phyloP scores from a whole-genome alignment of 208 protist genomes.

The Leishmania arabica region DNA sequence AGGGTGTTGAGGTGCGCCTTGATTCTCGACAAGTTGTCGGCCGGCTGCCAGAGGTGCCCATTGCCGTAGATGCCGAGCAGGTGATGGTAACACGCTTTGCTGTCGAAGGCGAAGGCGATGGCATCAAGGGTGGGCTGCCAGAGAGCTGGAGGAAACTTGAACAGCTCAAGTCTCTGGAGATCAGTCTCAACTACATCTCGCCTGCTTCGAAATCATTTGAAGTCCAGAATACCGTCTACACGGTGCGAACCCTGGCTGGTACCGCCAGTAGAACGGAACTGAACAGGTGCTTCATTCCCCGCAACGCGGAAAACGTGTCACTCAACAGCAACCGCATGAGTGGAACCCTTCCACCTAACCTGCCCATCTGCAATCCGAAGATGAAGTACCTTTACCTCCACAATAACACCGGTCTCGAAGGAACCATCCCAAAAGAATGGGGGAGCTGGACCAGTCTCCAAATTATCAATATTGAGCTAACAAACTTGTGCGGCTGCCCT shows the following conservation, averaged over 20 bases:
- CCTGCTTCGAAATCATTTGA: not conserved
- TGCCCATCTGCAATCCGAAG: not conserved
- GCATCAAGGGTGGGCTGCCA: not conserved
- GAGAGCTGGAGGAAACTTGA: not conserved
- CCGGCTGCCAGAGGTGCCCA: not conserved
- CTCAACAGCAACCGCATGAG: not conserved
- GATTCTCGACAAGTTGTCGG: not conserved
- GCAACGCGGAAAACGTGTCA: slow-evolving; percentile 1
- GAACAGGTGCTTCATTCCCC: not conserved
- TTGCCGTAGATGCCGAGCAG: not conserved
- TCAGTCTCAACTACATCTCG: not conserved
- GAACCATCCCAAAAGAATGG: slow-evolving; percentile 2
- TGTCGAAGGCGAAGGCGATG: not conserved
- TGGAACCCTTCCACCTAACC: not conserved
- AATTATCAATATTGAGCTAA: not conserved
- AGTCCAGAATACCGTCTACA: not conserved
- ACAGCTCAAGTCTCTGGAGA: not conserved
- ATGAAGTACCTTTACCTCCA: not conserved
- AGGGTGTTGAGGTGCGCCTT: slow-evolving; percentile 1
- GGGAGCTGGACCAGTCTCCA: not conserved
- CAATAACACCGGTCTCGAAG: not conserved
- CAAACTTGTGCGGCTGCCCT: not conserved
- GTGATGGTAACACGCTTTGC: not conserved
- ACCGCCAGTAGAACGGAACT: not conserved
- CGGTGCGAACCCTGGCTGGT: not conserved